Base-by-base conservation (phyloP, 169 alveolate genomes). In the Cryptosporidium felis region DNA sequence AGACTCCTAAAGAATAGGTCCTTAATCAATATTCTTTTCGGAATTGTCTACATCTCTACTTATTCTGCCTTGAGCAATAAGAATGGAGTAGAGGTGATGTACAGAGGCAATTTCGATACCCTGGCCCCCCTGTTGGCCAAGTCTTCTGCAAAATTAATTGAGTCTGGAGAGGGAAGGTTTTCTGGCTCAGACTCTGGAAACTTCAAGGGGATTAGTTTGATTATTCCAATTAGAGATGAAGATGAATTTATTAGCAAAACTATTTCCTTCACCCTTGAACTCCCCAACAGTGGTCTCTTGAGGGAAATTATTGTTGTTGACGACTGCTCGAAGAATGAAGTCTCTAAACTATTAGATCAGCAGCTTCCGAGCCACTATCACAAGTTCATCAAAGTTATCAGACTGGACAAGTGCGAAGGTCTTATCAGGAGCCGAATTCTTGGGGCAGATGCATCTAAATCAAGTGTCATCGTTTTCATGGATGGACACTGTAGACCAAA, bases 401-500 rank as follows among this genome's bases (percentile, higher is more conserved):
- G 94, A 21, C 74, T 82, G 21, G 89, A 89, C 45, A 58, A 32
- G 18, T 80, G 93, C 36, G 89, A 89, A 28, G 94, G 94, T 2
- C 59, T 89, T 23, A 88, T 90, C 51, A 67, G 90, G 47, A 82
- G 93, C 18, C 81, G 91, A 80, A 60, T 42, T 12, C 62, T 63
- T n/a, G 91, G 91, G 8, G 91, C 82, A 3, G 89, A 53, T 9
- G 88, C 67, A 1, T 82, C 91, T 1, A 80, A 32, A 6, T 82
- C 90, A 2, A 85, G 88, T 28, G 81, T 88, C 3, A 65, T 90
- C 32, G 91, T 85, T 1, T 90, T 90, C 67, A 80, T 85, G 80
- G 93, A 90, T 60, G 89, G 93, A 60, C 93, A 90, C 49, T 90
- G 89, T 32, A 80, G 90, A 34, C 93, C 93, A 18, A 82, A 88